phyloP scores from a whole-genome alignment of 495 filamentous ascomycete species.

The Hypoxylon crocopeplum region DNA sequence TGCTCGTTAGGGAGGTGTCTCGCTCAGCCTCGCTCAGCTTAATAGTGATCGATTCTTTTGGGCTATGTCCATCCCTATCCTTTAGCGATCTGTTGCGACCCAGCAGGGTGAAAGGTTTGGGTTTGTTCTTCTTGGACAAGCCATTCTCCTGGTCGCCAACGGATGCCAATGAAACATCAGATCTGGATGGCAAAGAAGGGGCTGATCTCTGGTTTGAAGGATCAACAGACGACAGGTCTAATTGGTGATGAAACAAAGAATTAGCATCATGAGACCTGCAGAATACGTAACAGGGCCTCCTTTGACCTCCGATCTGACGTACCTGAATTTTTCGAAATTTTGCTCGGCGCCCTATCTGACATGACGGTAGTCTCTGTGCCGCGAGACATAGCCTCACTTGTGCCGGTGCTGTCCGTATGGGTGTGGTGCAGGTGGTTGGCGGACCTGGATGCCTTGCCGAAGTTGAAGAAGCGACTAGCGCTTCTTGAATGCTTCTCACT shows the following conservation, averaged over 20 bases:
- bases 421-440: constrained; percentile 48
- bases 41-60: constrained; percentile 44
- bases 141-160: constrained; percentile 47
- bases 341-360: constrained; percentile 44
- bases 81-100: constrained; percentile 74
- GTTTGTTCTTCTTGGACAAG: constrained; percentile 54
- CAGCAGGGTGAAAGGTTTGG: constrained; percentile 65
- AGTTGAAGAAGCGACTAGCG: constrained; percentile 51
- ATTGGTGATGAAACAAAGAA: constrained; percentile 20
- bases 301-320: constrained; percentile 34
- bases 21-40: constrained; percentile 51
- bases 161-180: constrained; percentile 52
- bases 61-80: constrained; percentile 53
- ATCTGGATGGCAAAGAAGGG: constrained; percentile 47
- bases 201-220: constrained; percentile 43
- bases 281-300: constrained; percentile 12
- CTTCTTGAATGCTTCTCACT: constrained; percentile 40
- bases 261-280: constrained; percentile 23
- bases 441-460: constrained; percentile 50
- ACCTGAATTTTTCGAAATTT: constrained; percentile 56
- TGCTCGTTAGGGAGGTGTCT: constrained; percentile 27
- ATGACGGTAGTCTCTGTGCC: constrained; percentile 48
- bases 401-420: constrained; percentile 41
- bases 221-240: constrained; percentile 52
- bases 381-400: constrained; percentile 52